Percentiles rank a stretch among this genome's conserved stretches.
These are phyloP conservation scores for Blastobotrys indianensis DNA, from an alignment of 1,139 yeast genomes.

Conservation along the genomic window DNA sequence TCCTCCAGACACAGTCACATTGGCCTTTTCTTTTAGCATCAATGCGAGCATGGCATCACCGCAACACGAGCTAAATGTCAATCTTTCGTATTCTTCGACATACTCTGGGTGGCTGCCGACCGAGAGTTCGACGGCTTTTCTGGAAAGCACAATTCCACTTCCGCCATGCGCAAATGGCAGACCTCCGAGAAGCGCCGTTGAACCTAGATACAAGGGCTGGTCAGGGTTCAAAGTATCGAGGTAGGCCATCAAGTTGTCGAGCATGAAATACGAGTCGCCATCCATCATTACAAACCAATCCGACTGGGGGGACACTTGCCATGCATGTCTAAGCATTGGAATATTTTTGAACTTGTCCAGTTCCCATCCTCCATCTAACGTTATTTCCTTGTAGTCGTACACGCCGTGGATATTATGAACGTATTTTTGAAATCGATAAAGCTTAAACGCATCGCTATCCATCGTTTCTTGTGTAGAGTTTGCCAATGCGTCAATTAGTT, in stretches of 20 bases:
- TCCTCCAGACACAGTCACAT: constrained; percentile 17
- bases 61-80: constrained; percentile 29
- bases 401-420: constrained; percentile 25
- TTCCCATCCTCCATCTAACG: constrained; percentile 31
- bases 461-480: constrained; percentile 25
- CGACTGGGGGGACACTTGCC: constrained; percentile 23
- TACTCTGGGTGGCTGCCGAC: constrained; percentile 27
- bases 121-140: constrained; percentile 27
- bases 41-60: constrained; percentile 36
- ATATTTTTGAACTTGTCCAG: constrained; percentile 36
- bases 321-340: constrained; percentile 37
- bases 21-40: constrained; percentile 19
- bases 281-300: constrained; percentile 38
- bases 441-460: constrained; percentile 21
- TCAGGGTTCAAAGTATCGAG: constrained; percentile 24
- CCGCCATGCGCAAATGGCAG: constrained; percentile 37
- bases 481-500: constrained; percentile 31
- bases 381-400: constrained; percentile 20
- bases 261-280: constrained; percentile 33
- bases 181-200: constrained; percentile 23
- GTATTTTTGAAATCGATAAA: constrained; percentile 28
- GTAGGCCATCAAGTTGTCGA: constrained; percentile 27
- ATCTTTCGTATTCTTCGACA: constrained; percentile 24
- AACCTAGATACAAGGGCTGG: constrained; percentile 32
- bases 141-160: constrained; percentile 34